These are phyloP conservation scores for Hanseniaspora gamundiae DNA, from an alignment of 1,139 yeast species.

Conservation along the genomic window DNA sequence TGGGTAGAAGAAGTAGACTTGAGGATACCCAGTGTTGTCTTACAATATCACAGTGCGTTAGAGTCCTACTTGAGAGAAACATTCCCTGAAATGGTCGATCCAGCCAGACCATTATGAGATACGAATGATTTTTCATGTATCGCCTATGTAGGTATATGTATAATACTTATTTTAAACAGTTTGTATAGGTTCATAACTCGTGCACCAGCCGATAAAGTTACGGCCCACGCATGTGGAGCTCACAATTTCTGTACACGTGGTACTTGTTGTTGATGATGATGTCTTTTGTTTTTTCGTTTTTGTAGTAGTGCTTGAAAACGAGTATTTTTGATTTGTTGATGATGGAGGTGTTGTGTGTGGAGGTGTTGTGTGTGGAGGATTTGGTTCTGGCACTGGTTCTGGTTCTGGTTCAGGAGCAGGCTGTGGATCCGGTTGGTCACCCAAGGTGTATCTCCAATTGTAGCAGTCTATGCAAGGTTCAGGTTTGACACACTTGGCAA, in stretches of 20 bases:
- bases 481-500: conserved; percentile 50
- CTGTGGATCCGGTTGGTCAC: conserved; percentile 23
- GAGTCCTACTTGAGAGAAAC: conserved; percentile 13
- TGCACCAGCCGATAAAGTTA: conserved; percentile 27
- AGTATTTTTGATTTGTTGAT: conserved; percentile 13
- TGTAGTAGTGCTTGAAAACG: conserved; percentile 12
- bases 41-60: conserved; percentile 15
- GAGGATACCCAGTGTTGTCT: conserved; percentile 15
- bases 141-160: neutral
- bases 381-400: conserved; percentile 5
- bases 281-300: neutral
- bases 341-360: conserved; percentile 11
- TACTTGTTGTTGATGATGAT: neutral
- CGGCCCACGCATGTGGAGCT: conserved; percentile 23
- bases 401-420: conserved; percentile 5
- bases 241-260: conserved; percentile 2
- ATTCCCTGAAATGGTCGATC: conserved; percentile 9
- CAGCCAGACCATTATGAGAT: neutral
- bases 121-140: no score
- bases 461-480: conserved; percentile 83
- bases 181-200: conserved; percentile 15
- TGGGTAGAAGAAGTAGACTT: conserved; percentile 19
- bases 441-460: conserved; percentile 74
- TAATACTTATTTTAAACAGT: no score
- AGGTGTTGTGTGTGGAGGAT: conserved; percentile 11